Evolutionary conservation across 176 grass and related monocot species (phyloP).

Genomic region (Musa acuminata): DNA sequence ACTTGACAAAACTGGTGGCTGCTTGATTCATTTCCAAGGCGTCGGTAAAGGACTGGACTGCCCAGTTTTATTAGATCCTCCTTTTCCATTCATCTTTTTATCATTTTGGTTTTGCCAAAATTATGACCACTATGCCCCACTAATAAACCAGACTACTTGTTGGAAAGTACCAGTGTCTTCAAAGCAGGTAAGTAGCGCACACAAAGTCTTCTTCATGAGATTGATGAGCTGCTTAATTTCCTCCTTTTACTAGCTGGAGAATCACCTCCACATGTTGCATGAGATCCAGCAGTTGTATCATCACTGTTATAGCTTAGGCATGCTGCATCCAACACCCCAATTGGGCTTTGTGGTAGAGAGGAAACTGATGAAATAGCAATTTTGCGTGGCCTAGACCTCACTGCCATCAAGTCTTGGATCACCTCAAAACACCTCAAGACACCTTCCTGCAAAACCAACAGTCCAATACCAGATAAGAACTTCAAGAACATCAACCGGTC

Average conservation of each 20-base stretch:
- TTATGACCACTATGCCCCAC: conserved; percentile 16
- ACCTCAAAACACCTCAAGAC: conserved; percentile 60
- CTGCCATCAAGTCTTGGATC: conserved; percentile 59
- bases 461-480: not conserved
- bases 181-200: not conserved
- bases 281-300: conserved; percentile 36
- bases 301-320: conserved; percentile 67
- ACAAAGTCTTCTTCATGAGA: not conserved
- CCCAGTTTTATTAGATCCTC: not conserved
- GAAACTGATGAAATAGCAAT: conserved; percentile 33
- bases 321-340: conserved; percentile 75
- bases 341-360: conserved; percentile 67
- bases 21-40: too few species aligned
- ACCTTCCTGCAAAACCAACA: conserved; percentile 37
- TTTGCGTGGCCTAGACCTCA: conserved; percentile 39
- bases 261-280: conserved; percentile 26
- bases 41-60: too few species aligned
- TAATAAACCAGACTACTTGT: conserved; percentile 13
- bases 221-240: conserved; percentile 42
- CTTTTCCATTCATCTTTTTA: conserved; percentile 10
- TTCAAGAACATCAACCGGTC: not conserved
- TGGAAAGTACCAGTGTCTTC: not conserved
- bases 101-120: conserved; percentile 10
- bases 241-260: conserved; percentile 62
- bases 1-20: too few species aligned